Evolutionary conservation across 129 eudicot genomes (phyloP), one percentile per base, ranked within the genome.

Genomic region (Centaurea solstitialis): DNA sequence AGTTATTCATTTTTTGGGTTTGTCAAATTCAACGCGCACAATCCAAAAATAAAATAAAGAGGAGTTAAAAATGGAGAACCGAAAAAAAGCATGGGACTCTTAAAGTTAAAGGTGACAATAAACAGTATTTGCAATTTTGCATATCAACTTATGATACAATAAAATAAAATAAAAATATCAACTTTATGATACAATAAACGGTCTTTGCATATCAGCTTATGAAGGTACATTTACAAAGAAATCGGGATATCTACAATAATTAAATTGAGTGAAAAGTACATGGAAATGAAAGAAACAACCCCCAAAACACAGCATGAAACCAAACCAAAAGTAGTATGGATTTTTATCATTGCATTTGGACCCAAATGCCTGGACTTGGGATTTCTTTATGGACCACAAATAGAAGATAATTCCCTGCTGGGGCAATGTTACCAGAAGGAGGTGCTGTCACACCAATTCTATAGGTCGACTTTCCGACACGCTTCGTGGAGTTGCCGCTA

Each of bases 351-450:
- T 21, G 68, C 33, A 88, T 79, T 24, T 69, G 87, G 64, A 90
- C 86, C 94, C 94, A 90, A 68, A 83, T 86, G 7, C 90, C 94
- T 13, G 75, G 86, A 75, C 93, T 85, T 2, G 93, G 91, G 40
- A 90, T 79, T n/a, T 71, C 91, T 65, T 80, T 81, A 40, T 87
- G 89, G 21, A 90, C 91, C 82, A 90, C 89, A 80, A 79, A 87
- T 8, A 90, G 23, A 45, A 90, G 70, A 38, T 90, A 87, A 67
- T 72, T 85, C 8, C 91, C 91, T 0, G 91, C 18, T 13, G 93
- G 91, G 10, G 93, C 93, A 30, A 82, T 18, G 74, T 81, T 79
- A 1, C 79, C 87, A 57, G 87, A 72, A 5, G 33, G 73, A 53
- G 94, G 94, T 3, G 76, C 53, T 6, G 6, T 23, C 3, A 83